phyloP scores from a whole-genome alignment of 495 filamentous ascomycete genomes.

The Aspergillus panamensis region DNA sequence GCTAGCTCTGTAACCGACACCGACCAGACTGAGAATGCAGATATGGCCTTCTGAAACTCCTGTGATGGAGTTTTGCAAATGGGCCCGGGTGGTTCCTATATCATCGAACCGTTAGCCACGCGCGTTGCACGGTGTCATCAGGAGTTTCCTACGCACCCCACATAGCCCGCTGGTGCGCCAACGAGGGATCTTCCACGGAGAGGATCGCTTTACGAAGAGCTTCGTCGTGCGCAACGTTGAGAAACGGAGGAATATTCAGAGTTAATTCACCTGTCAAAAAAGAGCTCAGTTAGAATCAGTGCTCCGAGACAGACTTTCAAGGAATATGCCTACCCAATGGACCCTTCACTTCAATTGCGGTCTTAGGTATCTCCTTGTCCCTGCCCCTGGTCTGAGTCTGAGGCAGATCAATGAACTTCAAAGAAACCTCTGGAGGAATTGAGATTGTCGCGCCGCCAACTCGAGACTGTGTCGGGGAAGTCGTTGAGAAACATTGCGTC shows the following conservation, averaged over 20 bases:
- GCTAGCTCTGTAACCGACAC: conserved; percentile 90
- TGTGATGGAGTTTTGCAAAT: conserved; percentile 82
- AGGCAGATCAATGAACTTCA: conserved; percentile 60
- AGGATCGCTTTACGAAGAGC: conserved; percentile 58
- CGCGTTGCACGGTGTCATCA: neutral
- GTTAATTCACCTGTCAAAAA: conserved; percentile 58
- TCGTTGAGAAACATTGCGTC: conserved; percentile 67
- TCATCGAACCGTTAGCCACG: conserved; percentile 14
- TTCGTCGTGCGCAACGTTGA: conserved; percentile 65
- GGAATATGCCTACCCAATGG: conserved; percentile 59
- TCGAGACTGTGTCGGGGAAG: conserved; percentile 65
- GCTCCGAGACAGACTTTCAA: neutral
- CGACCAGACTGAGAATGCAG: conserved; percentile 87
- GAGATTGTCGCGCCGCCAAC: conserved; percentile 78
- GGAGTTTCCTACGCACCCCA: conserved; percentile 68
- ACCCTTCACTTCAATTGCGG: conserved; percentile 63
- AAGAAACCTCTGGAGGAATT: conserved; percentile 76
- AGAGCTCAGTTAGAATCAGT: conserved; percentile 13
- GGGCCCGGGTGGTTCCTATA: conserved; percentile 80
- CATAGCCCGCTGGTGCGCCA: conserved; percentile 85
- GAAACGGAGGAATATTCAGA: conserved; percentile 66
- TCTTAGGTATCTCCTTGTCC: conserved; percentile 54
- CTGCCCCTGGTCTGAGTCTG: conserved; percentile 45
- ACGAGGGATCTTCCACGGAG: conserved; percentile 56
- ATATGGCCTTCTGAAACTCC: conserved; percentile 96